Percentiles rank a stretch among this genome's conserved stretches.
Evolutionary conservation across 2,329 filamentous ascomycete species (phyloP).

Genomic region (Ceratocystis smalleyi): DNA sequence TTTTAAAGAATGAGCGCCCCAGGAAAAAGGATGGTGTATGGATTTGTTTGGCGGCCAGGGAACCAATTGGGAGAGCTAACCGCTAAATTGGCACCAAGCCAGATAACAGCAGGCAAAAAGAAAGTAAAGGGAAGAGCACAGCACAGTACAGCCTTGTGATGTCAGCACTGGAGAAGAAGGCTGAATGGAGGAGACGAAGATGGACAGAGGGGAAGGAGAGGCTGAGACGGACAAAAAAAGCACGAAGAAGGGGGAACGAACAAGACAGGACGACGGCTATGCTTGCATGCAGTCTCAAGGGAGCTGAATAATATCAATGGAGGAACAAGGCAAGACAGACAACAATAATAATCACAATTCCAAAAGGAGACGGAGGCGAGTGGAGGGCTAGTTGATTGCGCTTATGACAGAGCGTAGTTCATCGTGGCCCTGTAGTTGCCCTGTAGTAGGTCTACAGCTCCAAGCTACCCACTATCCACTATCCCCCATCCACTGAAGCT

Average conservation of each 20-base stretch:
- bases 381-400: no score
- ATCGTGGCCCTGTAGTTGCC: no score
- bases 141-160: not conserved
- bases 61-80: not conserved
- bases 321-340: not conserved
- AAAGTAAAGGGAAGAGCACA: not conserved
- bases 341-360: not conserved
- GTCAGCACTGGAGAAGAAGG: not conserved
- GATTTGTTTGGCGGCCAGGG: not conserved
- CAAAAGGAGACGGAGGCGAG: no score
- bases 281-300: not conserved
- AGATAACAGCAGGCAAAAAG: not conserved
- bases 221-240: not conserved
- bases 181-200: not conserved
- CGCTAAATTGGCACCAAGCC: not conserved
- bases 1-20: conserved; percentile 3
- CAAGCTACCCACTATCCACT: no score
- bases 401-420: no score
- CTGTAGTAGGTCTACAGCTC: no score
- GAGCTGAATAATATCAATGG: not conserved
- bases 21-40: conserved; percentile 6
- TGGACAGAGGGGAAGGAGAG: not conserved
- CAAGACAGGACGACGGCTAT: not conserved
- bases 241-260: not conserved
- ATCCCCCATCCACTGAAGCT: no score